Conservation (phyloP, 2,329 filamentous ascomycete species). For the Trichoderma koningiopsis region DNA sequence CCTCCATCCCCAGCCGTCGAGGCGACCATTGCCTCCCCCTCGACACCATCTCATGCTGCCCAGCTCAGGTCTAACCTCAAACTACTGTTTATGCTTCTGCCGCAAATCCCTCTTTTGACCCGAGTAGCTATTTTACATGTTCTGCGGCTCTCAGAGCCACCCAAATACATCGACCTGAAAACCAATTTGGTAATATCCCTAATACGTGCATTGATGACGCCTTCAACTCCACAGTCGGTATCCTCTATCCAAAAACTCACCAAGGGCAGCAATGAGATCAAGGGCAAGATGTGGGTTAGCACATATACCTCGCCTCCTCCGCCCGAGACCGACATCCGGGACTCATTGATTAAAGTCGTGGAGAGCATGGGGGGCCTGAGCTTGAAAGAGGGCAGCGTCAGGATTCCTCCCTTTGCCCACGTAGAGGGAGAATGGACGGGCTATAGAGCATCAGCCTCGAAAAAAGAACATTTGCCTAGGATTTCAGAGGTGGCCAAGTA, state of each 20-base stretch:
- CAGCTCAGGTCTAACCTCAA: constrained; percentile 18
- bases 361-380: constrained; percentile 3
- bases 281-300: constrained; percentile 80
- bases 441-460: constrained; percentile 58
- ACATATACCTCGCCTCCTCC: constrained; percentile 66
- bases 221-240: constrained; percentile 53
- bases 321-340: constrained; percentile 56
- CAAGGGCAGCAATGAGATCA: constrained; percentile 66
- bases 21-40: background rate
- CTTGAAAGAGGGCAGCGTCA: constrained; percentile 24
- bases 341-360: constrained; percentile 34
- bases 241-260: constrained; percentile 65
- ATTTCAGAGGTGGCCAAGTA: constrained; percentile 68
- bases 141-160: constrained; percentile 68
- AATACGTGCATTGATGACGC: constrained; percentile 64
- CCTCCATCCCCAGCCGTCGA: background rate
- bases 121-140: constrained; percentile 64
- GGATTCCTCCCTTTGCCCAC: constrained; percentile 55
- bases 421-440: constrained; percentile 78
- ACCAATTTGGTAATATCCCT: constrained; percentile 73
- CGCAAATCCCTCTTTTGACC: constrained; percentile 63
- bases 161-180: constrained; percentile 75
- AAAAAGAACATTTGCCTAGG: constrained; percentile 53
- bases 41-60: background rate
- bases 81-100: constrained; percentile 44